Evolutionary conservation across 805 yeast species (phyloP).

Genomic region (Monosporozyma siamensis): DNA sequence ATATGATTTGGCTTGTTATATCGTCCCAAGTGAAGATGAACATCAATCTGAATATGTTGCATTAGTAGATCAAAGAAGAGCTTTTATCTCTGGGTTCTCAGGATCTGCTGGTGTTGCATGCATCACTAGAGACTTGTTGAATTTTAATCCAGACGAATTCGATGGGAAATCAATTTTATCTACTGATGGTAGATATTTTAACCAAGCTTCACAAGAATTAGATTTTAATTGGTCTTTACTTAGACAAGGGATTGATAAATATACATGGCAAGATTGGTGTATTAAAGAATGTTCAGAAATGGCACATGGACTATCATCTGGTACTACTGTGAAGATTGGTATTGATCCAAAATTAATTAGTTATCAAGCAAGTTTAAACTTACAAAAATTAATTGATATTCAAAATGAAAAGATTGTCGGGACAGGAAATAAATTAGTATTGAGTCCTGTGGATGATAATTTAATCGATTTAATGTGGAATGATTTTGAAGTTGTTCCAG

Average conservation of each 20-base stretch:
- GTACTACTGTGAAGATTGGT: slow-evolving; percentile 47
- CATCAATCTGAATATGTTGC: slow-evolving; percentile 90
- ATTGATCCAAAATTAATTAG: slow-evolving; percentile 74
- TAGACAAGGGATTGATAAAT: slow-evolving; percentile 69
- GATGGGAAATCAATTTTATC: slow-evolving; percentile 69
- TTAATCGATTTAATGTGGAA: slow-evolving; percentile 72
- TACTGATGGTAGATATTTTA: slow-evolving; percentile 91
- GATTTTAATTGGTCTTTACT: slow-evolving; percentile 71
- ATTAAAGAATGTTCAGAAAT: slow-evolving; percentile 43
- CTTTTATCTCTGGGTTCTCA: slow-evolving; percentile 76
- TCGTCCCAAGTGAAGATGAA: slow-evolving; percentile 82
- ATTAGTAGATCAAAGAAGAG: slow-evolving; percentile 70
- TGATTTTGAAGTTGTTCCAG: slow-evolving; percentile 54
- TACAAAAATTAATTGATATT: slow-evolving; percentile 23
- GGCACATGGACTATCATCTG: slow-evolving; percentile 32
- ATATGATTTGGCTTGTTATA: slow-evolving; percentile 59
- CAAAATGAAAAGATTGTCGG: slow-evolving; percentile 3
- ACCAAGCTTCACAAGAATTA: slow-evolving; percentile 80
- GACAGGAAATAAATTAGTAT: slow-evolving; percentile 31
- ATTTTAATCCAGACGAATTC: slow-evolving; percentile 33
- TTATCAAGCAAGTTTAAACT: slow-evolving; percentile 29
- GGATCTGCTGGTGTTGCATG: slow-evolving; percentile 92
- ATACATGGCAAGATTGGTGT: slow-evolving; percentile 77
- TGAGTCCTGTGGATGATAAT: slow-evolving; percentile 49
- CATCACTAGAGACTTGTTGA: slow-evolving; percentile 44